phyloP scores from a whole-genome alignment of 495 filamentous ascomycete genomes.

The Penicillium manginii region DNA sequence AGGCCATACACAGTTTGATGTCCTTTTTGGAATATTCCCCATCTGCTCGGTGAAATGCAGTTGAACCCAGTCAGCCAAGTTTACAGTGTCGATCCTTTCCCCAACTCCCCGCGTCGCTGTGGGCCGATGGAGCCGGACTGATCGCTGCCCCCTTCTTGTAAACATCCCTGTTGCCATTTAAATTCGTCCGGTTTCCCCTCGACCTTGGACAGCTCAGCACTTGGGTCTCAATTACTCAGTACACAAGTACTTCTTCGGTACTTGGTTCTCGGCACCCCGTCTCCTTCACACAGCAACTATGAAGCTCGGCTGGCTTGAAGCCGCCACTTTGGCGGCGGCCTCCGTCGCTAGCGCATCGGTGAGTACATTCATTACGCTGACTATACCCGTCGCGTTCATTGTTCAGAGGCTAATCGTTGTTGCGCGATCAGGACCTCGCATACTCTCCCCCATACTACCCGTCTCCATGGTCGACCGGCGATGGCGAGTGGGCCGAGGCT shows the following conservation, averaged over 20 bases:
- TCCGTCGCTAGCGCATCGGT: constrained; percentile 45
- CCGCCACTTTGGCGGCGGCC: constrained; percentile 36
- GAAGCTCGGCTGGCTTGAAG: constrained; percentile 47
- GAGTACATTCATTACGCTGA: background rate
- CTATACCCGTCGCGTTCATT: background rate
- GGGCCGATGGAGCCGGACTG: constrained; percentile 1
- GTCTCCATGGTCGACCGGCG: constrained; percentile 75
- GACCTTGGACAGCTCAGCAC: background rate
- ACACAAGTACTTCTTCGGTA: background rate
- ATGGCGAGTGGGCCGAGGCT: constrained; percentile 76
- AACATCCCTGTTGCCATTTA: constrained; percentile 4
- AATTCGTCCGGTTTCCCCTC: constrained; percentile 2
- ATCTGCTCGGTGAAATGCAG: background rate
- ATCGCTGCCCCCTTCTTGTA: background rate
- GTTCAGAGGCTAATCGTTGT: background rate
- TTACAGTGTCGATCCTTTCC: background rate
- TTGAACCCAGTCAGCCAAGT: background rate
- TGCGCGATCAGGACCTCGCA: constrained; percentile 34
- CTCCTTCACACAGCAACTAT: constrained; percentile 28
- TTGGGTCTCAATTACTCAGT: background rate
- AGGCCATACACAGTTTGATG: background rate
- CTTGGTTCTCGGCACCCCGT: background rate
- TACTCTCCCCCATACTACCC: constrained; percentile 74
- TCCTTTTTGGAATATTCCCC: background rate
- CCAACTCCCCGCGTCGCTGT: constrained; percentile 5